Evolutionary conservation across 805 yeast genomes (phyloP).

Genomic region (Millerozyma acaciae): DNA sequence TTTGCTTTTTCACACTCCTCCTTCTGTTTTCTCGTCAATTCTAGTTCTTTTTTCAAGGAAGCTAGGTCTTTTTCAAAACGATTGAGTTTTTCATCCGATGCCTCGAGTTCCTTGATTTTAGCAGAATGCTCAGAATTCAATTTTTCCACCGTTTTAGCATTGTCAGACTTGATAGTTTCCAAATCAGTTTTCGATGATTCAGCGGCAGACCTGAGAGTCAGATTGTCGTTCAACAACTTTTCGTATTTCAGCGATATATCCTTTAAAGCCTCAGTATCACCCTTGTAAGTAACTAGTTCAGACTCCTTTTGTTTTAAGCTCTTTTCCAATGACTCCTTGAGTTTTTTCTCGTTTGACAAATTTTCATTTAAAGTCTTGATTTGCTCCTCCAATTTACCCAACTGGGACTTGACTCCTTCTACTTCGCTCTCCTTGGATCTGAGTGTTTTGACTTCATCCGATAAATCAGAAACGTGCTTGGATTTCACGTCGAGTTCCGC

Average conservation of each 20-base stretch:
- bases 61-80: constrained; percentile 6
- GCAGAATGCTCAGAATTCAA: not conserved
- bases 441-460: not conserved
- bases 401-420: not conserved
- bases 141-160: constrained; percentile 3
- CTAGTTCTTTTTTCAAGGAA: constrained; percentile 3
- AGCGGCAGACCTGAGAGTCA: too few species aligned
- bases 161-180: constrained; percentile 5
- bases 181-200: too few species aligned
- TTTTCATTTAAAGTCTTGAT: too few species aligned
- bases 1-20: constrained; percentile 2
- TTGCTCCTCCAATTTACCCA: not conserved
- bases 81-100: constrained; percentile 5
- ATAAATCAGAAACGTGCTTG: too few species aligned
- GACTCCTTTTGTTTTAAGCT: not conserved
- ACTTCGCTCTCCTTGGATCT: not conserved
- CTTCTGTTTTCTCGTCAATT: constrained; percentile 6
- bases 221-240: too few species aligned
- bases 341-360: too few species aligned
- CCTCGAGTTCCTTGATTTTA: constrained; percentile 3
- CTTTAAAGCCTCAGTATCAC: not conserved
- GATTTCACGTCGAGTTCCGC: constrained; percentile 1
- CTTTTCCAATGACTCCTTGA: too few species aligned
- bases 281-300: not conserved
- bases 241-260: too few species aligned